phyloP scores from a whole-genome alignment of 2,329 filamentous ascomycete species.

The Didymosphaeria variabile region DNA sequence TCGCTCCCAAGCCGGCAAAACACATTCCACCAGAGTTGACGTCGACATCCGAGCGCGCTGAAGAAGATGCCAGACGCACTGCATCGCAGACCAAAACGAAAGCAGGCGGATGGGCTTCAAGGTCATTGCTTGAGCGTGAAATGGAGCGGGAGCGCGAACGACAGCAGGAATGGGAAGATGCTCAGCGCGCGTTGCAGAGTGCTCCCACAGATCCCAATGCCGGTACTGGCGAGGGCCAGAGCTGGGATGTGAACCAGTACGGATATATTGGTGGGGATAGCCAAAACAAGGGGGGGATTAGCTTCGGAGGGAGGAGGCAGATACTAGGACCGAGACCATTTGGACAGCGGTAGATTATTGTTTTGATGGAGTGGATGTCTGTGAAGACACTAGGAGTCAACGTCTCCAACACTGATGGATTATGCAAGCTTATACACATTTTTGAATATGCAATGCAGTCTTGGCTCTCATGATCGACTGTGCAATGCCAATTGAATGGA shows the following conservation, averaged over 20 bases:
- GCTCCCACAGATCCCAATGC: constrained; percentile 64
- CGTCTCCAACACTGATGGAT: background rate
- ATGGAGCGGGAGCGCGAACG: constrained; percentile 82
- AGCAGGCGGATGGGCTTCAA: constrained; percentile 70
- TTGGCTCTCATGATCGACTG: background rate
- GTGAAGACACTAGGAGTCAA: background rate
- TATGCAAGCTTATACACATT: background rate
- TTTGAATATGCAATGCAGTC: background rate
- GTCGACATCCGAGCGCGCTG: constrained; percentile 68
- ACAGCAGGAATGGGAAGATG: constrained; percentile 81
- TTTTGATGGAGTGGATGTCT: background rate
- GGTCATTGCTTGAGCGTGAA: constrained; percentile 78
- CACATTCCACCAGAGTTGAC: constrained; percentile 62
- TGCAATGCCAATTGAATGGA: too few relatives aligned
- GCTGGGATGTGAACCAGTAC: constrained; percentile 81
- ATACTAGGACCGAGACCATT: constrained; percentile 81
- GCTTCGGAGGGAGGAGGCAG: constrained; percentile 74
- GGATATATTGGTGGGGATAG: constrained; percentile 79
- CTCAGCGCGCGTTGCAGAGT: constrained; percentile 71
- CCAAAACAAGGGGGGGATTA: constrained; percentile 70
- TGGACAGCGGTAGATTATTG: constrained; percentile 30
- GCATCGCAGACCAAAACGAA: constrained; percentile 69
- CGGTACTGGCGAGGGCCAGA: constrained; percentile 72
- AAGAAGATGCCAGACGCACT: constrained; percentile 68
- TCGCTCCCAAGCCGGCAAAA: constrained; percentile 51